A percentile compares a stretch with the other conserved stretches of the same genome.
phyloP scores from a whole-genome alignment of 768 basidiomycete genomes.

The Boletus reticulatus region DNA sequence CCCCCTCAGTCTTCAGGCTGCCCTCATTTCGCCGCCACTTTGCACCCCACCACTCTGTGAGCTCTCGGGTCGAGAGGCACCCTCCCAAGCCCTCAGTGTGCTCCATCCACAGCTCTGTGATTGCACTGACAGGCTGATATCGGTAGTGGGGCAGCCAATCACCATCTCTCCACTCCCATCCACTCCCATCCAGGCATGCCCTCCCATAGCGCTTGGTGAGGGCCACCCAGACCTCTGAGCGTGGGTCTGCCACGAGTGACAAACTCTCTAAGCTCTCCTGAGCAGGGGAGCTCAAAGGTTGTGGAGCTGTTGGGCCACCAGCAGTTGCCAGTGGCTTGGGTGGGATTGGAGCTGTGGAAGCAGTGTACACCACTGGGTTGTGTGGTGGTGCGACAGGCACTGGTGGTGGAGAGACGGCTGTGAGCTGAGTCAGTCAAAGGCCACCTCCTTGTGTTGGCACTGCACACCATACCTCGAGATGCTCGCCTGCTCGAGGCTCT shows the following conservation, averaged over 20 bases:
- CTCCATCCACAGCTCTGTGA: slow-evolving; percentile 32
- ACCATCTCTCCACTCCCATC: slow-evolving; percentile 23
- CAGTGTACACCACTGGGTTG: no score
- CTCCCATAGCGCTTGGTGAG: neutral
- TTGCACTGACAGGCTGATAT: slow-evolving; percentile 7
- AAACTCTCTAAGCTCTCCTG: no score
- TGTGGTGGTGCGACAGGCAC: no score
- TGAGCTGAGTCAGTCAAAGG: no score
- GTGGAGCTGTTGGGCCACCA: no score
- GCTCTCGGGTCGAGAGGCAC: slow-evolving; percentile 12
- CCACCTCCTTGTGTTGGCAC: no score
- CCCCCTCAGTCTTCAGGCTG: neutral
- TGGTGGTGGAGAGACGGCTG: no score
- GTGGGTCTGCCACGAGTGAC: neutral
- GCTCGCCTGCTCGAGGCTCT: neutral
- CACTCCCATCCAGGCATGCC: slow-evolving; percentile 15
- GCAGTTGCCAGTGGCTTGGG: no score
- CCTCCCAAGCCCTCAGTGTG: slow-evolving; percentile 27
- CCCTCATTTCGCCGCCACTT: neutral
- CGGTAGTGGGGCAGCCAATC: slow-evolving; percentile 28
- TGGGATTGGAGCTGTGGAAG: no score
- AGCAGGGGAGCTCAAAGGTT: no score
- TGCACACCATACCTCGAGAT: neutral
- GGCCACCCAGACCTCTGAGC: neutral
- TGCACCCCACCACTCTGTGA: neutral